phyloP scores from a whole-genome alignment of 208 protist genomes.

The Acanthamoeba triangularis region DNA sequence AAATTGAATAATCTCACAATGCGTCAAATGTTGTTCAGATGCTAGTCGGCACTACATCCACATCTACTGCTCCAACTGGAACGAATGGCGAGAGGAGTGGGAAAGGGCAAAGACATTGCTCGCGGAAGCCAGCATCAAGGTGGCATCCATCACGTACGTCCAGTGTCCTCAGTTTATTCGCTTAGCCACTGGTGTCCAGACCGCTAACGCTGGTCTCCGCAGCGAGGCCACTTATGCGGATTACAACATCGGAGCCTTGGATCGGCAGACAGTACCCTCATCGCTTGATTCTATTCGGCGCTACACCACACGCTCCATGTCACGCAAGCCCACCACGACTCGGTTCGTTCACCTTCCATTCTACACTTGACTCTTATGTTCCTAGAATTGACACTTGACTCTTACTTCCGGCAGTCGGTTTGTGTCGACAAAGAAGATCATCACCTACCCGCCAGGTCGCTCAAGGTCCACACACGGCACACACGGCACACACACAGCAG shows the following conservation, averaged over 20 bases:
- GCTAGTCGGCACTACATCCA: neutral
- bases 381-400: neutral
- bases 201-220: neutral
- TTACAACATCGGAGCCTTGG: neutral
- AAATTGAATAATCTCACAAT: neutral
- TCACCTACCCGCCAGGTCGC: neutral
- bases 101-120: neutral
- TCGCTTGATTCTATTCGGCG: neutral
- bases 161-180: neutral
- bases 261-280: neutral
- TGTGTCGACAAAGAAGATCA: neutral
- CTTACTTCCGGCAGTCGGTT: neutral
- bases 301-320: neutral
- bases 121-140: neutral
- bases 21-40: neutral
- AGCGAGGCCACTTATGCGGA: neutral
- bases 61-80: conserved; percentile 3
- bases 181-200: neutral
- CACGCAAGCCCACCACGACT: neutral
- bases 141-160: neutral
- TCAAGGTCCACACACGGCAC: neutral
- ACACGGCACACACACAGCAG: neutral
- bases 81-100: conserved; percentile 53
- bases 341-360: neutral
- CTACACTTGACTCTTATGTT: neutral